Conservation (phyloP, 495 filamentous ascomycete genomes). For the Penicillium salamii region DNA sequence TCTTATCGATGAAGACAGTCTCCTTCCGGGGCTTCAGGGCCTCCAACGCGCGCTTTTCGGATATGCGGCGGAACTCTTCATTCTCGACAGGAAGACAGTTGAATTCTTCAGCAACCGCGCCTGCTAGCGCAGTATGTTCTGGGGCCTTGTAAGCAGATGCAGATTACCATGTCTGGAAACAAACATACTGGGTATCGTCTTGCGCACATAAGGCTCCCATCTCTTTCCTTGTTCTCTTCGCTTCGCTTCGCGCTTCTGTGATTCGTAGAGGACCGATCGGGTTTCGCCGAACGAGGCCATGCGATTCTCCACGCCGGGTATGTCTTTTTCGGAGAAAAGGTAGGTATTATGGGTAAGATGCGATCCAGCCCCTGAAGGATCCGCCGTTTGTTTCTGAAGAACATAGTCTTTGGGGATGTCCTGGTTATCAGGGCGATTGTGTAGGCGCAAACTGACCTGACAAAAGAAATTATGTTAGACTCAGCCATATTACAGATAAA, state of each 20-base stretch:
- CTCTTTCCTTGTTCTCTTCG: slow-evolving; percentile 56
- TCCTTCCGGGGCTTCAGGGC: slow-evolving; percentile 61
- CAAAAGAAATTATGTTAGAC: slow-evolving; percentile 1
- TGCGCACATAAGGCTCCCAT: slow-evolving; percentile 67
- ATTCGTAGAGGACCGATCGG: slow-evolving; percentile 45
- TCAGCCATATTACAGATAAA: background rate
- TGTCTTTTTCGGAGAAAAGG: slow-evolving; percentile 43
- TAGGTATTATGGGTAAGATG: slow-evolving; percentile 68
- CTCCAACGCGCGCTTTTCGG: slow-evolving; percentile 57
- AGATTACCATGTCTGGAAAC: background rate
- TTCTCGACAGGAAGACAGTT: slow-evolving; percentile 75
- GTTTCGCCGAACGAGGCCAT: slow-evolving; percentile 43
- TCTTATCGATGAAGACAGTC: slow-evolving; percentile 39
- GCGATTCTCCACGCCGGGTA: slow-evolving; percentile 36
- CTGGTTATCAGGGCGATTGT: slow-evolving; percentile 56
- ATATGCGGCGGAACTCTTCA: slow-evolving; percentile 62
- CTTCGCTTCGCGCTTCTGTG: slow-evolving; percentile 44
- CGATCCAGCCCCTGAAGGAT: slow-evolving; percentile 41
- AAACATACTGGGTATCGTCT: slow-evolving; percentile 74
- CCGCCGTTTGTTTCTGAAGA: slow-evolving; percentile 57
- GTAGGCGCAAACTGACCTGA: slow-evolving; percentile 52
- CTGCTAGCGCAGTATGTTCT: slow-evolving; percentile 81
- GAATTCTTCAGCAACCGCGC: slow-evolving; percentile 71
- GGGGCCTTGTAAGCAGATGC: slow-evolving; percentile 19
- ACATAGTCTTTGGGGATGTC: slow-evolving; percentile 80